phyloP scores from a whole-genome alignment of 805 yeast species.

The Cyberlindnera veronae region DNA sequence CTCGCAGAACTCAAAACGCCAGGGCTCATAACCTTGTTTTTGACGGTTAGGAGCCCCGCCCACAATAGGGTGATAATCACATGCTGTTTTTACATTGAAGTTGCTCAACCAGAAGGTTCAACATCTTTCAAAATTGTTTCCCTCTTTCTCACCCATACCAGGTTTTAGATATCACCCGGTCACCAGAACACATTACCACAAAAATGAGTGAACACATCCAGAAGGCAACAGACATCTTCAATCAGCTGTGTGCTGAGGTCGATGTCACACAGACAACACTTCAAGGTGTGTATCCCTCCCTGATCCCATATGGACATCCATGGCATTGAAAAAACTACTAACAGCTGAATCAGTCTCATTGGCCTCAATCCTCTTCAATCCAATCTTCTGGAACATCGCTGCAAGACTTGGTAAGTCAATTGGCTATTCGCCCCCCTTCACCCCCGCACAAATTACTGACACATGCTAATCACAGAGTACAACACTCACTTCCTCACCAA shows the following conservation, averaged over 20 bases:
- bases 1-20: background rate
- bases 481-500: slow-evolving; percentile 73
- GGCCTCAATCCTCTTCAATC: slow-evolving; percentile 80
- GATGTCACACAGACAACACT: slow-evolving; percentile 21
- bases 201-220: slow-evolving; percentile 17
- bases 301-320: too few species aligned
- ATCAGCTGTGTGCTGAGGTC: slow-evolving; percentile 23
- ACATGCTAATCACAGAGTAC: slow-evolving; percentile 49
- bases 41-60: background rate
- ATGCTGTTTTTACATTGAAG: slow-evolving; percentile 4
- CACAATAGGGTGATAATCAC: slow-evolving; percentile 1
- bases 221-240: slow-evolving; percentile 16
- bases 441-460: background rate
- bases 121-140: too few species aligned
- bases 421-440: background rate
- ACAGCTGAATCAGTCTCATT: slow-evolving; percentile 46
- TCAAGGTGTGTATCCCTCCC: slow-evolving; percentile 20
- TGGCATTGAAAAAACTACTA: too few species aligned
- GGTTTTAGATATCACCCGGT: too few species aligned
- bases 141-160: too few species aligned
- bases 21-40: background rate
- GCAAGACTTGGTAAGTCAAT: slow-evolving; percentile 57
- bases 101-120: too few species aligned
- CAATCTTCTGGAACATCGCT: slow-evolving; percentile 90
- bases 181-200: background rate